Base-by-base conservation (phyloP, 345 rosid genomes). In the Triadica sebifera region DNA sequence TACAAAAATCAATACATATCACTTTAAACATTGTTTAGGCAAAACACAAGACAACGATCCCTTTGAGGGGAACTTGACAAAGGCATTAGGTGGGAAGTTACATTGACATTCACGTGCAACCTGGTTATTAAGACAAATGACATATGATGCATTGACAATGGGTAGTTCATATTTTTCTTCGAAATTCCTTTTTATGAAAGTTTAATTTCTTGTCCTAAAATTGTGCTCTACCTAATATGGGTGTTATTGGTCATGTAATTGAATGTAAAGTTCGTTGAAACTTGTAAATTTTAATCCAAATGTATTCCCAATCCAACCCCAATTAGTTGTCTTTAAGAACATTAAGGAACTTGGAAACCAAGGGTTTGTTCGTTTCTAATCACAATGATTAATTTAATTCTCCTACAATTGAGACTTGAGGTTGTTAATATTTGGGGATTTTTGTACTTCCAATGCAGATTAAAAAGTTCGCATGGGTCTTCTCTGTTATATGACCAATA, bases 51-150 rank as follows among this genome's bases (percentile, higher is more conserved):
- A n/a, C n/a, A n/a, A n/a, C n/a, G n/a, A 60, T 39, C 24, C 12
- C 59, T 46, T 50, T 19, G 52, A 69, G 34, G 57, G 61, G 74
- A 6, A 60, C 19, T 60, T 63, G 25, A 63, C 58, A 34, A 63
- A 17, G 13, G 43, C 24, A 76, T 82, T 82, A 66, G 85, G 81
- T 83, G 19, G 67, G 24, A 57, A 56, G 84, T 85, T 78, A 56
- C 74, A 68, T 63, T 29, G 76, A 80, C 51, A 71, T 57, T 71
- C 67, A 77, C 84, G 17, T 77, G 61, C 80, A 73, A 78, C 70
- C 79, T 53, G 66, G 74, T 34, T 16, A 29, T 29, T 29, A 58
- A 57, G 82, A 78, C 77, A 82, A 72, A 46, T 51, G 34, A 29
- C 34, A 29, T 1, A 2, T 29, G 34, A 29, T 2, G 34, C 34